phyloP scores from a whole-genome alignment of 768 basidiomycete species.

The Melanogaster broomeanus region DNA sequence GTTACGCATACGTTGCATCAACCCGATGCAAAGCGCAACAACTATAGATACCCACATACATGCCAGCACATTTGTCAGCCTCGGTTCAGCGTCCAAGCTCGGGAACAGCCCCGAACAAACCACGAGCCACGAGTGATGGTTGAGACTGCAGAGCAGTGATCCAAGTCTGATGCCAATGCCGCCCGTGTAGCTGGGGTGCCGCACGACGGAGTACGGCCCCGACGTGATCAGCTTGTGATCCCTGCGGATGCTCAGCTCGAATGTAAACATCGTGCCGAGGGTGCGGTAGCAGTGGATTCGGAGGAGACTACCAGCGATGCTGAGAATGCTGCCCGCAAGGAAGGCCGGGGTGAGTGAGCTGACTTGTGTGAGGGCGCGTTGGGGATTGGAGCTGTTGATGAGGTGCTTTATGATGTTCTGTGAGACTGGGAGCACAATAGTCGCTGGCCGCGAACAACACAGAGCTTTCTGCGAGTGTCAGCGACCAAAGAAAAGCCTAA shows the following conservation, averaged over 20 bases:
- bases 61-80: not conserved
- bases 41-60: not conserved
- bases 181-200: conserved; percentile 32
- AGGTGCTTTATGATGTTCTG: not conserved
- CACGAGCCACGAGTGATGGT: conserved; percentile 5
- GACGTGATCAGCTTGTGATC: conserved; percentile 26
- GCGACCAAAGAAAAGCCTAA: not conserved
- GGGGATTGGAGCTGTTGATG: not conserved
- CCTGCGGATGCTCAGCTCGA: conserved; percentile 16
- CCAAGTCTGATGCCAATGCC: not conserved
- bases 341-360: conserved; percentile 6
- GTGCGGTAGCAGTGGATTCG: conserved; percentile 6
- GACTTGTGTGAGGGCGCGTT: conserved; percentile 14
- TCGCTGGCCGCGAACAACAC: not conserved
- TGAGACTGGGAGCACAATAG: not conserved
- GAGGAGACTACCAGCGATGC: conserved; percentile 3
- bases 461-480: not conserved
- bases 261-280: conserved; percentile 24
- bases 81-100: not conserved
- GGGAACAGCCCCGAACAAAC: conserved; percentile 3
- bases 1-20: conserved; percentile 19
- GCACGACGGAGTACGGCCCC: conserved; percentile 27
- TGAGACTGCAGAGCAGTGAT: conserved; percentile 1
- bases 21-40: rapidly evolving
- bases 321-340: not conserved